Conservation (phyloP, 2,329 filamentous ascomycete species). For the Cladosporium sphaerospermum region DNA sequence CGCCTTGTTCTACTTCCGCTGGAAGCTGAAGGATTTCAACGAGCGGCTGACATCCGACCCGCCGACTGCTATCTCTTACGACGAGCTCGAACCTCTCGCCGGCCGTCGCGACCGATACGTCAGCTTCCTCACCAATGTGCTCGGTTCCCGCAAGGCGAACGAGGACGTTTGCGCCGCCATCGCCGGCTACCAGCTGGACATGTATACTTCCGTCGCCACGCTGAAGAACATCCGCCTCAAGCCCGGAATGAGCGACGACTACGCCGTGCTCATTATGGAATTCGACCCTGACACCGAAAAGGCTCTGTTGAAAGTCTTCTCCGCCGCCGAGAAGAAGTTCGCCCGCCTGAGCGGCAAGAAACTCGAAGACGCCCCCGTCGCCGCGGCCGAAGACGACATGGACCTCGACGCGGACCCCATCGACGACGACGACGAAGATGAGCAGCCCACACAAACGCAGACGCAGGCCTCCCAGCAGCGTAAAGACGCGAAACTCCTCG, state of each 20-base stretch:
- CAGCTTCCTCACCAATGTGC: conserved; percentile 43
- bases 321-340: conserved; percentile 67
- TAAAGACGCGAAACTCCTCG: conserved; percentile 51
- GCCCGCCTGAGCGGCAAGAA: conserved; percentile 53
- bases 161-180: conserved; percentile 74
- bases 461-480: conserved; percentile 47
- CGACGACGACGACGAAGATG: conserved; percentile 43
- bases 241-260: conserved; percentile 38
- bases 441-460: conserved; percentile 43
- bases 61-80: conserved; percentile 49
- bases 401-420: conserved; percentile 43
- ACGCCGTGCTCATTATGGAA: conserved; percentile 52
- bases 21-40: conserved; percentile 49
- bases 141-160: conserved; percentile 37
- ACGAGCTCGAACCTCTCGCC: conserved; percentile 53
- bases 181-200: conserved; percentile 70
- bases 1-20: conserved; percentile 88
- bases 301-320: conserved; percentile 70
- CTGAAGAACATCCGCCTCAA: conserved; percentile 40
- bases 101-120: conserved; percentile 48
- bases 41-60: conserved; percentile 43
- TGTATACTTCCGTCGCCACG: conserved; percentile 72
- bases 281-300: conserved; percentile 55
- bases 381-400: conserved; percentile 39
- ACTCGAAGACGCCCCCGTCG: conserved; percentile 17